Evolutionary conservation across 2,329 filamentous ascomycete species (phyloP).

Genomic region (Colletotrichum shisoi): DNA sequence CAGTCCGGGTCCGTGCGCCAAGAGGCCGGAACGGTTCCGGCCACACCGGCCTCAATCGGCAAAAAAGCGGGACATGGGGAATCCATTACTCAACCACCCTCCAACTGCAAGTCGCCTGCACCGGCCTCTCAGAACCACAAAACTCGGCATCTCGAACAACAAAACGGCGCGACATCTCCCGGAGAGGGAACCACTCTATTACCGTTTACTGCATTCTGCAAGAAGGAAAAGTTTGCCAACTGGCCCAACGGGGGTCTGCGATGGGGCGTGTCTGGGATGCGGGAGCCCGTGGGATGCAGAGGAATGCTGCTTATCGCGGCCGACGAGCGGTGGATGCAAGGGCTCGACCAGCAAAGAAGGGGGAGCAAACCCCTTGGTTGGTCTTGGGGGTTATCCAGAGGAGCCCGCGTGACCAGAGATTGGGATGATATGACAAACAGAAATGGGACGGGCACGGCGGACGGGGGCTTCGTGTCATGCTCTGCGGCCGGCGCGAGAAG

Average conservation of each 20-base stretch:
- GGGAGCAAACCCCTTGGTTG: constrained; percentile 7
- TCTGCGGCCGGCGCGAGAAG: constrained; percentile 21
- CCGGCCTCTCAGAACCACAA: neutral
- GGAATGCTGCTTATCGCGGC: constrained; percentile 27
- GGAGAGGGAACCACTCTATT: neutral
- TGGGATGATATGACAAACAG: constrained; percentile 40
- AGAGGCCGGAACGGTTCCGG: constrained; percentile 40
- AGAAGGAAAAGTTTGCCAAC: constrained; percentile 1
- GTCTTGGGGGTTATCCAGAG: constrained; percentile 8
- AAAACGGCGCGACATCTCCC: neutral
- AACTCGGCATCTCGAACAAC: constrained; percentile 19
- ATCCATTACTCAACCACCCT: constrained; percentile 36
- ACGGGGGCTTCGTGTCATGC: constrained; percentile 35
- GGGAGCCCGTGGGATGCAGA: constrained; percentile 2
- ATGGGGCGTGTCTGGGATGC: constrained; percentile 2
- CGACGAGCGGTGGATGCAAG: constrained; percentile 17
- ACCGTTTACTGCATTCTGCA: neutral
- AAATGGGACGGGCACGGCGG: constrained; percentile 31
- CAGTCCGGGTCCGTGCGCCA: constrained; percentile 31
- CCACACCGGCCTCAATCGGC: constrained; percentile 38
- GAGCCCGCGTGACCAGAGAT: constrained; percentile 36
- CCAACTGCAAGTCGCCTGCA: constrained; percentile 20
- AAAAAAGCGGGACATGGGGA: constrained; percentile 24
- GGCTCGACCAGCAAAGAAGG: constrained; percentile 11
- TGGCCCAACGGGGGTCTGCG: neutral